Base-by-base conservation (phyloP, 1,139 yeast genomes). In the Lipomyces yarrowii region DNA sequence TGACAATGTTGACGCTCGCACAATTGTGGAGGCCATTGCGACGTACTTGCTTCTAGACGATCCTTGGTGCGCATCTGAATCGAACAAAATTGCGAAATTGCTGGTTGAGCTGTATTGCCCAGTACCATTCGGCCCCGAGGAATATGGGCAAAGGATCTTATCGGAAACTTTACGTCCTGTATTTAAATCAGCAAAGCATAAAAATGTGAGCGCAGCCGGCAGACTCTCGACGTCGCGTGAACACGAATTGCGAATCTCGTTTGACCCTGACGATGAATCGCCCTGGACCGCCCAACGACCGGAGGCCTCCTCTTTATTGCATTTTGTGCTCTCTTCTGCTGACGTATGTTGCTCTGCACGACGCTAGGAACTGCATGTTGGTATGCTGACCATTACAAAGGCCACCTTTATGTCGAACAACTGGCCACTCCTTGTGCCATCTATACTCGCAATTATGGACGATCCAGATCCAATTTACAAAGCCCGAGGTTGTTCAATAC, bases 341-440 rank as follows among this genome's bases (percentile, higher is more conserved):
- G 56, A 59, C 11, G 67, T 62, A 55, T 23, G 57, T 10, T 2
- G 15, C 23, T 15, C 15, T 15, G n/a, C 26, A 11, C 1, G n/a
- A 23, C 48, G 33, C 3, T 11, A 13, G 48, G 48, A 3, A 21
- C 4, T 4, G 21, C 21, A 15, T 10, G 11, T 11, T 37, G 42
- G 42, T 15, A 30, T 52, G 30, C 51, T 37, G 7, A 18, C 52
- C 4, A n/a, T 33, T 35, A 3, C 51, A 39, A 60, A 61, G 57
- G 30, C 35, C 18, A 55, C 32, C 21, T 63, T 65, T 56, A 57
- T 56, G 3, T 39, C 35, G 11, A 33, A 60, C 13, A 63, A 57
- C 30, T 66, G 69, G 69, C 57, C 60, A 10, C 56, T 66, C 2
- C 30, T 66, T n/a, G 59, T 66, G 5, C 69, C 69, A 10, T 60